These are phyloP conservation scores for Ganoderma lingzhi DNA, from an alignment of 1,284 basidiomycete genomes.

Conservation along the genomic window DNA sequence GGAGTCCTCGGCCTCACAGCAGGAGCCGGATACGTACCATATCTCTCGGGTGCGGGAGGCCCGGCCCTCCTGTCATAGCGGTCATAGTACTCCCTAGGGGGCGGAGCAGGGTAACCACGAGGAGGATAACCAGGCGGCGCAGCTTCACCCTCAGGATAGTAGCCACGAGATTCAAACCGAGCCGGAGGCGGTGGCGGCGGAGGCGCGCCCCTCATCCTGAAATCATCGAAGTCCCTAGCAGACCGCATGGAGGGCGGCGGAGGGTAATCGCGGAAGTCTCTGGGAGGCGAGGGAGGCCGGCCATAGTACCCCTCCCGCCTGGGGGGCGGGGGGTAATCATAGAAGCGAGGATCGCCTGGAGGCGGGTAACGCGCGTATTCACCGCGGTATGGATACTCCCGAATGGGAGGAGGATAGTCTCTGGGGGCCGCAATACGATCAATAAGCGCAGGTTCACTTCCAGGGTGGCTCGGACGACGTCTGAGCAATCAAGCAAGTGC, in stretches of 20 bases:
- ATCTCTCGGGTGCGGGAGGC: constrained; percentile 47
- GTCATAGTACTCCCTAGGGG: constrained; percentile 61
- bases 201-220: constrained; percentile 55
- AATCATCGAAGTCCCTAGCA: constrained; percentile 74
- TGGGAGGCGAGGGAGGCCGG: constrained; percentile 59
- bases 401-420: constrained; percentile 40
- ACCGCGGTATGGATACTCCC: constrained; percentile 58
- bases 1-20: constrained; percentile 55
- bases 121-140: constrained; percentile 49
- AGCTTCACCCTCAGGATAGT: constrained; percentile 46
- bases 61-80: constrained; percentile 63
- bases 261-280: constrained; percentile 73
- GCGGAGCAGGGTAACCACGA: constrained; percentile 55
- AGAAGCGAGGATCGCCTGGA: constrained; percentile 57
- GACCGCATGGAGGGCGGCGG: constrained; percentile 49
- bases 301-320: constrained; percentile 58
- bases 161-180: constrained; percentile 53
- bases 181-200: constrained; percentile 42
- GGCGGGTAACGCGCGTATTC: constrained; percentile 58
- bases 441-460: constrained; percentile 58
- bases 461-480: constrained; percentile 41
- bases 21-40: constrained; percentile 46
- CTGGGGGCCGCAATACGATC: constrained; percentile 59
- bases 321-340: constrained; percentile 64
- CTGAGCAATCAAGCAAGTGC: constrained; percentile 23